Evolutionary conservation across 176 grass and related monocot genomes (phyloP).

Genomic region (Lolium multiflorum): DNA sequence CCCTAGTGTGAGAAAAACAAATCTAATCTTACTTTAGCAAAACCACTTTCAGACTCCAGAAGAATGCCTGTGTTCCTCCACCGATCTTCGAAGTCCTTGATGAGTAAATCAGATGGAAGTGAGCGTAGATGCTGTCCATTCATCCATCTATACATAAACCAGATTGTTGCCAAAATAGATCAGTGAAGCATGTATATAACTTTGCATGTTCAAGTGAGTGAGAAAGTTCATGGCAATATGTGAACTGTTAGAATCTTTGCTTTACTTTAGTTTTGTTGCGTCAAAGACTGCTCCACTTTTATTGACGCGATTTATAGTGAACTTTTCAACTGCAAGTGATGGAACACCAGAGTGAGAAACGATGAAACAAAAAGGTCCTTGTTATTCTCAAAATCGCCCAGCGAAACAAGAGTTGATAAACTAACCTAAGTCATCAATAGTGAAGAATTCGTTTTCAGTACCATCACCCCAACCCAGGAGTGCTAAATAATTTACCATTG

Average conservation of each 20-base stretch:
- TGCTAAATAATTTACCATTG: constrained; percentile 97
- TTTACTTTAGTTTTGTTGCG: constrained; percentile 85
- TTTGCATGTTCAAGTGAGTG: constrained; percentile 26
- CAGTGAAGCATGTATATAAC: neutral
- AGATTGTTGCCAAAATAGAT: constrained; percentile 10
- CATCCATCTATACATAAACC: constrained; percentile 79
- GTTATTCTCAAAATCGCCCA: neutral
- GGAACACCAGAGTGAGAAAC: constrained; percentile 18
- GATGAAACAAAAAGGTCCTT: neutral
- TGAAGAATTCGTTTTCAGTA: constrained; percentile 99
- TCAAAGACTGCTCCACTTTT: constrained; percentile 99
- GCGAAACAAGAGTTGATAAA: constrained; percentile 17
- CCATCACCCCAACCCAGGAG: constrained; percentile 96
- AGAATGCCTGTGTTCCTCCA: constrained; percentile 85
- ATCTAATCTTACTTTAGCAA: constrained; percentile 62
- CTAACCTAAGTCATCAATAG: constrained; percentile 79
- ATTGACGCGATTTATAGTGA: constrained; percentile 93
- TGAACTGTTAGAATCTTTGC: constrained; percentile 9
- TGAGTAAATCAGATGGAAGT: constrained; percentile 73
- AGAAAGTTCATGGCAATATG: neutral
- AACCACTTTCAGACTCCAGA: constrained; percentile 71
- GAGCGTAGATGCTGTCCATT: constrained; percentile 90
- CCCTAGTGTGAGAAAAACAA: neutral
- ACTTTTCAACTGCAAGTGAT: constrained; percentile 72
- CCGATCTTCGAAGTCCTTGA: constrained; percentile 73